Percentiles rank a stretch among this genome's conserved stretches.
Conservation (phyloP, 305 asterid species). For the Rubia balearica region DNA sequence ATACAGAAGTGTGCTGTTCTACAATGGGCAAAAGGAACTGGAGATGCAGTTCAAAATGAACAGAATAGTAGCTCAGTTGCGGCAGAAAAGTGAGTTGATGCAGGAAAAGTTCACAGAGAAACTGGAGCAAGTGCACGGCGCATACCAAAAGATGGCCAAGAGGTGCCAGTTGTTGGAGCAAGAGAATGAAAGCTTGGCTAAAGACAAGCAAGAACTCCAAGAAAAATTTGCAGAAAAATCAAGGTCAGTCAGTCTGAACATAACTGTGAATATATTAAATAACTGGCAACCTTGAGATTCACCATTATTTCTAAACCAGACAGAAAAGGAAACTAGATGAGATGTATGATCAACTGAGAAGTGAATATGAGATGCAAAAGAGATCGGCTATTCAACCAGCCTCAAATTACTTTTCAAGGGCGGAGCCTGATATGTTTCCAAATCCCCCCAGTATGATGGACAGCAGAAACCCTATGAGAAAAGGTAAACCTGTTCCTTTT, state of each 20-base stretch:
- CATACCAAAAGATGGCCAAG: conserved; percentile 76
- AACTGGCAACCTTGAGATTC: background rate
- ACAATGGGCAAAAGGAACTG: conserved; percentile 79
- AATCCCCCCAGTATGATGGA: conserved; percentile 53
- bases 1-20: conserved; percentile 69
- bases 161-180: conserved; percentile 88
- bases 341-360: conserved; percentile 86
- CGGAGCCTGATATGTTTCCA: conserved; percentile 71
- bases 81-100: conserved; percentile 79
- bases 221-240: conserved; percentile 87
- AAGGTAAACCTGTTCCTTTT: conserved; percentile 47
- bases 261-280: conserved; percentile 6
- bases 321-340: conserved; percentile 98
- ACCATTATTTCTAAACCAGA: conserved; percentile 35
- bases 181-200: conserved; percentile 62
- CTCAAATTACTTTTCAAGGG: conserved; percentile 51
- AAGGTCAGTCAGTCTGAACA: conserved; percentile 43
- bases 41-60: conserved; percentile 89
- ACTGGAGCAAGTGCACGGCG: conserved; percentile 75
- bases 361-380: conserved; percentile 62
- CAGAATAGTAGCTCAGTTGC: conserved; percentile 63
- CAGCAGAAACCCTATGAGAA: conserved; percentile 52
- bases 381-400: conserved; percentile 76
- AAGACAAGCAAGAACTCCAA: conserved; percentile 90
- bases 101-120: conserved; percentile 81